These are phyloP conservation scores for Halophytophthora polymorphica DNA, from an alignment of 352 stramenopile genomes.

Conservation along the genomic window DNA sequence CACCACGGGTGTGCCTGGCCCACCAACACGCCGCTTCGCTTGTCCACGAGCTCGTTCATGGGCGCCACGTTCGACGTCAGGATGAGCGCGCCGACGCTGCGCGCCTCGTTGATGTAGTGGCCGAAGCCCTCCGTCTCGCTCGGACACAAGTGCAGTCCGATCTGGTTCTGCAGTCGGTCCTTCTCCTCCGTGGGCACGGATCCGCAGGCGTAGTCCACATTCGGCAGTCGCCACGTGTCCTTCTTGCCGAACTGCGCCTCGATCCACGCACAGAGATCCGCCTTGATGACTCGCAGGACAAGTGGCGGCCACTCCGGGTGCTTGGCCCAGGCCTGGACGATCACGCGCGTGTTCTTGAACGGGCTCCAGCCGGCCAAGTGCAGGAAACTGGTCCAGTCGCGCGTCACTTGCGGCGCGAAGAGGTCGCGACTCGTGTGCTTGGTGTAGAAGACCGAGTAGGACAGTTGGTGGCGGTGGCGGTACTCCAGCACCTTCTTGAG, in stretches of 20 bases:
- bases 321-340: conserved; percentile 58
- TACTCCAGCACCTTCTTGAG: conserved; percentile 85
- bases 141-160: conserved; percentile 73
- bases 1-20: conserved; percentile 54
- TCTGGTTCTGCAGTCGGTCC: conserved; percentile 65
- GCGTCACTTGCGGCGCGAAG: conserved; percentile 44
- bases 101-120: conserved; percentile 86
- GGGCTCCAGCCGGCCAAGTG: conserved; percentile 67
- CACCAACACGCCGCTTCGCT: conserved; percentile 66
- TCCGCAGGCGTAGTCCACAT: conserved; percentile 78
- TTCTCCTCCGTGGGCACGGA: conserved; percentile 52
- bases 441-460: conserved; percentile 79
- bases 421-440: conserved; percentile 81
- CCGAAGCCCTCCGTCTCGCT: conserved; percentile 80
- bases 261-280: conserved; percentile 64
- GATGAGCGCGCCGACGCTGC: conserved; percentile 67
- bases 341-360: conserved; percentile 79
- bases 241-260: conserved; percentile 46
- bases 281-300: conserved; percentile 65
- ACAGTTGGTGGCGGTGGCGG: conserved; percentile 62
- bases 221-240: conserved; percentile 50
- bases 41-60: conserved; percentile 86
- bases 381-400: conserved; percentile 75
- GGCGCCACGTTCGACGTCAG: conserved; percentile 74
- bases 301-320: conserved; percentile 77